A percentile compares a stretch with the other conserved stretches of the same genome.
These are phyloP conservation scores for Cyclostephanos invisitatus DNA, from an alignment of 108 stramenopile genomes.

Conservation along the genomic window DNA sequence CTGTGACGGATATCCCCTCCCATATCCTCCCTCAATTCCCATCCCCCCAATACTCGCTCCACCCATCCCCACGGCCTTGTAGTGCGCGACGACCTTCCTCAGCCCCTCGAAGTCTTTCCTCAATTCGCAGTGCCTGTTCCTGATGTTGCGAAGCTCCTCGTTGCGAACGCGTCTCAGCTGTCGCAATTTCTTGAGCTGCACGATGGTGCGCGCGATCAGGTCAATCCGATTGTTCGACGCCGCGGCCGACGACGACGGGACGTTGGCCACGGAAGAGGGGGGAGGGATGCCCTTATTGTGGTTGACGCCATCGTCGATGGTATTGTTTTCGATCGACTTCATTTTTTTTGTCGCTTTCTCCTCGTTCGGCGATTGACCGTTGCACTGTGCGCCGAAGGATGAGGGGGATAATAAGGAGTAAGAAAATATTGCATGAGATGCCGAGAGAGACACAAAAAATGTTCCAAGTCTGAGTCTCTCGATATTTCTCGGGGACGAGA, in stretches of 20 bases:
- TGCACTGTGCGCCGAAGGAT: neutral
- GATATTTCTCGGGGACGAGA: neutral
- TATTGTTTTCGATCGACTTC: neutral
- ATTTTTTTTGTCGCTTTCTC: neutral
- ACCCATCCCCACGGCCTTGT: slow-evolving; percentile 48
- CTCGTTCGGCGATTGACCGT: neutral
- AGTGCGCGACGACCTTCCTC: slow-evolving; percentile 58
- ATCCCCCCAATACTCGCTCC: slow-evolving; percentile 38
- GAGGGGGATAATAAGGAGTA: no score
- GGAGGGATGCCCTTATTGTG: neutral
- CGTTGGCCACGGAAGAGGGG: neutral
- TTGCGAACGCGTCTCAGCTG: slow-evolving; percentile 27
- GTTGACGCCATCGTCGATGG: neutral
- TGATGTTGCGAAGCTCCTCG: slow-evolving; percentile 26
- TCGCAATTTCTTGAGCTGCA: slow-evolving; percentile 38
- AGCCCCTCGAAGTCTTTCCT: slow-evolving; percentile 57
- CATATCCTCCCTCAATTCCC: neutral
- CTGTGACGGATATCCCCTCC: slow-evolving; percentile 1
- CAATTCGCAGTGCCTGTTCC: slow-evolving; percentile 40
- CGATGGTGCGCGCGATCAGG: slow-evolving; percentile 76
- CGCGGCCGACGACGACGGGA: slow-evolving; percentile 21
- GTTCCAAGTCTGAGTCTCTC: neutral
- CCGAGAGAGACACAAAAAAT: neutral
- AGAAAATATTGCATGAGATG: no score
- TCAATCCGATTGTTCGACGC: slow-evolving; percentile 78